Evolutionary conservation across 306 rosid genomes (phyloP), one percentile per base, ranked within the genome.

Genomic region (Malus orientalis): DNA sequence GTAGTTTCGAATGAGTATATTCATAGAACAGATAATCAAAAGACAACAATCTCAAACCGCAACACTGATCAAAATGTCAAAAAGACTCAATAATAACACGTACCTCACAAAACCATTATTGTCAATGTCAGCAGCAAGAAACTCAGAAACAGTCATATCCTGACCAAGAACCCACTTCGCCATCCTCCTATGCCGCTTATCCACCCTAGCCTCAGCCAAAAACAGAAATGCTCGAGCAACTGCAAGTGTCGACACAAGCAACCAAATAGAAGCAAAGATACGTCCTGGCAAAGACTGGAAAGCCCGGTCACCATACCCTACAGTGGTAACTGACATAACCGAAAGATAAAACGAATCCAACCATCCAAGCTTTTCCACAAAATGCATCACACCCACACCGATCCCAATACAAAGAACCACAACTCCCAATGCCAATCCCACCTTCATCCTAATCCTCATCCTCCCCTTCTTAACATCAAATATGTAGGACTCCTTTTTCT

Each of bases 371-470:
- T 25, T 77, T 85, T 96, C 99, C 22, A 92, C 89, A 83, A 79
- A 96, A 86, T 96, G 99, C 98, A 96, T 82, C 51, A 92, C 88
- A 60, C 57, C 65, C 3, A 84, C 92, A n/a, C 99, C 99, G 36
- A 92, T 16, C 22, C 97, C 96, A 76, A 89, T 89, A 84, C 99
- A 95, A 63, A 92, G 86, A 30, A 95, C 90, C 71, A 95, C 97
- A 74, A 95, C 98, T 67, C 91, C 96, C 70, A 92, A 81, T 13
- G 99, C 99, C 88, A 95, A 74, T 3, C 82, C 98, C 78, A 96
- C 99, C 87, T 96, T 92, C 99, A 96, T 81, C 81, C 98, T 86
- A 80, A 96, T 96, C 84, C 99, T 89, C 99, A 96, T 96, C 80
- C 99, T 91, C 78, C 99, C 99, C 79, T 96, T 95, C 89, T 95